Base-by-base conservation (phyloP, 331 rosid genomes). In the Acacia concinna region DNA sequence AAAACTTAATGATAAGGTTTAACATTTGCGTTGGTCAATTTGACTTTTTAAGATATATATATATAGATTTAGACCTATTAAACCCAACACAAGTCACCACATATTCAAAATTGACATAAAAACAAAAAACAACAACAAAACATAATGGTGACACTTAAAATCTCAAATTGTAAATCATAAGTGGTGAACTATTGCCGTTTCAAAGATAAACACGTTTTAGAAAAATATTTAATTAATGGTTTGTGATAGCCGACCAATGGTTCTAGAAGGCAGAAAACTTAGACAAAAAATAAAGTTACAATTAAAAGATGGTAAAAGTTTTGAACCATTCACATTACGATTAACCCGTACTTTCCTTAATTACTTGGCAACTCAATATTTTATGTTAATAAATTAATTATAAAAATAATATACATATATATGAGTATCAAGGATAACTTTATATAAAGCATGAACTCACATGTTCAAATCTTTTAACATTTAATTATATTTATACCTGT, bases 251-350 rank as follows among this genome's bases (percentile, higher is more conserved):
- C 85, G 84, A 70, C 84, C 84, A 41, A 1, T 47, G 31, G 21
- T 78, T 82, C 82, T 82, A 82, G 82, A 85, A 79, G 79, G 40
- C 25, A 30, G 74, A 46, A 81, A 81, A 47, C 51, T 40, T 64
- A 34, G 71, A 40, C 35, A 60, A 34, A 78, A 38, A 41, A 18
- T 73, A 81, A 73, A 51, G 81, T 34, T 23, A 81, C 68, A 49
- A 38, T 21, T 72, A 67, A 66, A 60, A 21, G 8, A 21, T 21
- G 21, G 20, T 13, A 11, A 8, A 12, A n/a, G 70, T 40, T 68
- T 74, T 60, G 37, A 68, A 23, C 68, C 43, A 43, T 49, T 11
- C 35, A 28, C 54, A 38, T 37, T 17, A 0, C 8, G n/a, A 18
- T 38, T 38, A 38, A 38, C 31, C 5, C 13, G 0, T 34, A 62